Evolutionary conservation across 306 rosid genomes (phyloP), one percentile per base, ranked within the genome.

Genomic region (Geum urbanum): DNA sequence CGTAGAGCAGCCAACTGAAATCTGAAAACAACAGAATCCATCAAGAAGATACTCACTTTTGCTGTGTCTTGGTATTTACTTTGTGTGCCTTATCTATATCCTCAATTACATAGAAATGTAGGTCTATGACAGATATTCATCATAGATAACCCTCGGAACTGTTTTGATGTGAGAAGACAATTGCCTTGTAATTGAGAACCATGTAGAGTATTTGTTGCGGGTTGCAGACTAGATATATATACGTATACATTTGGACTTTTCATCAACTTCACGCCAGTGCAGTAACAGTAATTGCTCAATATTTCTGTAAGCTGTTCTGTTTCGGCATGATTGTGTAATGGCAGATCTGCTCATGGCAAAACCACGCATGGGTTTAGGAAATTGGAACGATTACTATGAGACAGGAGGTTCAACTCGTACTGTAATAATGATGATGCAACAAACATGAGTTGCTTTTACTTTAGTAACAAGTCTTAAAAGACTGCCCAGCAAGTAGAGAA

Each of bases 1-100:
- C 76, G 41, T 83, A 83, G 82, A 79, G 86, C 81, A 77, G 88
- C 84, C 43, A 77, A 74, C 80, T 86, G 76, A 86, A 75, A 11
- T 50, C 71, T 67, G 7, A n/a, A 50, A 67, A 13, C 24, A 27
- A 27, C 14, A 8, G 16, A 43, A 43, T 52, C 61, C 19, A 18
- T 16, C 50, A 70, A 39, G 43, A 37, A 43, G 5, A 32, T 45
- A 40, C 64, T 13, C 12, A 5, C 14, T 18, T 16, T 51, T 63
- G 69, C 65, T 40, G 44, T 53, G 8, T 66, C 50, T 56, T 59
- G 56, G 41, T 66, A 11, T 39, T 52, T 39, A 15, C 37, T 32
- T 60, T 69, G 35, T 53, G 43, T 63, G 59, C 67, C 74, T 58
- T n/a, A 7, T n/a, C 53, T 52, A 59, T 39, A 41, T 32, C 63